Evolutionary conservation across 768 basidiomycete species (phyloP).

Genomic region (Calvatia gigantea): DNA sequence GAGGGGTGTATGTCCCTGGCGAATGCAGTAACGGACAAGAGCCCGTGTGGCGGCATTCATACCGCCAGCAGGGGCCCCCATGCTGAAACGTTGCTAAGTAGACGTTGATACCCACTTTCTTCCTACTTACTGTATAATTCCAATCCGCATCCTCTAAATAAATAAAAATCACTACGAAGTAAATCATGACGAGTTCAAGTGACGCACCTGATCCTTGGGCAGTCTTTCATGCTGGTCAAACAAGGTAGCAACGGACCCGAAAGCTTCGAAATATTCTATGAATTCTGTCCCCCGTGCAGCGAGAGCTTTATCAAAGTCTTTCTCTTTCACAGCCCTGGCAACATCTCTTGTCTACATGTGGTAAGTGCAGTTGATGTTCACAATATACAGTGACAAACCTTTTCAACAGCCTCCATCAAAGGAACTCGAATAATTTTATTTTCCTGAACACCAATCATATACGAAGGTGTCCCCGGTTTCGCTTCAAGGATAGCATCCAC

Average conservation of each 20-base stretch:
- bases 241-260: conserved; percentile 67
- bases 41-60: conserved; percentile 98
- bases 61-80: conserved; percentile 96
- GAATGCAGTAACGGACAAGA: conserved; percentile 88
- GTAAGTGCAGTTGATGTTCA: no score
- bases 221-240: conserved; percentile 46
- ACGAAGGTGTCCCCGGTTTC: conserved; percentile 87
- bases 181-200: not conserved
- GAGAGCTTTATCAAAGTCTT: conserved; percentile 87
- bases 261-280: conserved; percentile 81
- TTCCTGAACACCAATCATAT: conserved; percentile 95
- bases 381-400: conserved; percentile 41
- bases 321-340: conserved; percentile 72
- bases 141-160: conserved; percentile 73
- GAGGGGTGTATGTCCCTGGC: conserved; percentile 89
- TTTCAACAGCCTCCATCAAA: conserved; percentile 88
- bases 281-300: conserved; percentile 91
- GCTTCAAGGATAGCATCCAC: conserved; percentile 85
- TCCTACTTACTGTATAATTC: conserved; percentile 79
- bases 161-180: conserved; percentile 12
- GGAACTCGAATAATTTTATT: conserved; percentile 94
- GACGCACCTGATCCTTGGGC: conserved; percentile 44
- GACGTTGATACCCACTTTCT: not conserved
- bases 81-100: conserved; percentile 39
- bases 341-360: conserved; percentile 76